Conservation (phyloP, 352 stramenopile genomes). For the Phytophthora syringae region DNA sequence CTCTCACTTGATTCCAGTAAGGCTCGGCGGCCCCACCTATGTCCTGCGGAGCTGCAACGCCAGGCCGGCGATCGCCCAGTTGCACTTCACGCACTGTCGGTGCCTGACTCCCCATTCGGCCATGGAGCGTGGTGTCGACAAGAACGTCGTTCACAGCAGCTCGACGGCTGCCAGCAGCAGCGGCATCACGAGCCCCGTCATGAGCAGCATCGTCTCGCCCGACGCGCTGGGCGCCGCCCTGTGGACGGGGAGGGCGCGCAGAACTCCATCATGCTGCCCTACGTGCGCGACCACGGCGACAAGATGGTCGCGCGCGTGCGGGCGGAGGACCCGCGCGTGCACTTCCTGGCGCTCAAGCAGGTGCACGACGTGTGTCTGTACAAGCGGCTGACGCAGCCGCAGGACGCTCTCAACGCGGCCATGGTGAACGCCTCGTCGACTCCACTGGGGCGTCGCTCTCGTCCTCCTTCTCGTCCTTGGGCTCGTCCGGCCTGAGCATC, state of each 20-base stretch:
- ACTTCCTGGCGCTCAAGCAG: slow-evolving; percentile 63
- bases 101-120: slow-evolving; percentile 25
- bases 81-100: slow-evolving; percentile 12
- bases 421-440: slow-evolving; percentile 15
- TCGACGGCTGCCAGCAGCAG: slow-evolving; percentile 24
- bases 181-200: slow-evolving; percentile 18
- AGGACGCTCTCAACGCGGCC: slow-evolving; percentile 21
- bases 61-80: slow-evolving; percentile 16
- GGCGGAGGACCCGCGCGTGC: slow-evolving; percentile 54
- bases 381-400: slow-evolving; percentile 41
- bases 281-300: slow-evolving; percentile 61
- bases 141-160: slow-evolving; percentile 28
- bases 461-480: slow-evolving; percentile 39
- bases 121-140: slow-evolving; percentile 22
- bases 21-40: slow-evolving; percentile 5
- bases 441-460: slow-evolving; percentile 15
- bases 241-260: slow-evolving; percentile 44
- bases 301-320: slow-evolving; percentile 47
- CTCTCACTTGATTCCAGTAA: slow-evolving; percentile 10
- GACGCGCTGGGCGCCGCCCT: slow-evolving; percentile 46
- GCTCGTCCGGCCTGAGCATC: slow-evolving; percentile 26
- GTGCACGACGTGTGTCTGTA: slow-evolving; percentile 75
- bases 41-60: background rate
- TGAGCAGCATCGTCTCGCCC: slow-evolving; percentile 5
- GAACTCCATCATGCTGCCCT: slow-evolving; percentile 58